Conservation (phyloP, 495 filamentous ascomycete genomes). For the Neohortaea acidophila region DNA sequence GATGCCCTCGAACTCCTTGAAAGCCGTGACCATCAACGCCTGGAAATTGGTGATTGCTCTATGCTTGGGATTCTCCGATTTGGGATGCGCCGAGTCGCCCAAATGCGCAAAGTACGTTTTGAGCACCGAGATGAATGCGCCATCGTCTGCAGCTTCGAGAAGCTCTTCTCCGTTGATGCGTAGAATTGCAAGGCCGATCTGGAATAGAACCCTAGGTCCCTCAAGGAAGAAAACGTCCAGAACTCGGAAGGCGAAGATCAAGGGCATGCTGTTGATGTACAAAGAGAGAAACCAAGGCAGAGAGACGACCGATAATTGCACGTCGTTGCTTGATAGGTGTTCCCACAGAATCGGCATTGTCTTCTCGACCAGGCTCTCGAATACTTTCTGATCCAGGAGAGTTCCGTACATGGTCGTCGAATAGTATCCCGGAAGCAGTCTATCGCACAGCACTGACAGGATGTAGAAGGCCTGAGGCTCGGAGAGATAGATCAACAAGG, state of each 20-base stretch:
- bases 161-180: conserved; percentile 97
- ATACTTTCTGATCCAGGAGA: conserved; percentile 87
- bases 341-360: conserved; percentile 99
- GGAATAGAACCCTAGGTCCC: conserved; percentile 92
- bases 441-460: conserved; percentile 80
- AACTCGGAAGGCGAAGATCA: conserved; percentile 92
- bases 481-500: conserved; percentile 93
- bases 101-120: conserved; percentile 88
- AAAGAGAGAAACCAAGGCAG: conserved; percentile 95
- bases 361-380: conserved; percentile 91
- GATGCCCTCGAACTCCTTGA: conserved; percentile 92
- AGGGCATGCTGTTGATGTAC: conserved; percentile 98
- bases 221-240: conserved; percentile 97
- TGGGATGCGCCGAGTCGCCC: conserved; percentile 90
- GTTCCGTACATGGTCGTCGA: conserved; percentile 98
- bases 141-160: conserved; percentile 88
- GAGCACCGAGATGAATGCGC: conserved; percentile 87
- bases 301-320: conserved; percentile 96
- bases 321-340: conserved; percentile 83
- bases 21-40: conserved; percentile 95
- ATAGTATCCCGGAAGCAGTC: conserved; percentile 89
- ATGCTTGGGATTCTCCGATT: conserved; percentile 82
- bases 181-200: conserved; percentile 87
- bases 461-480: conserved; percentile 92
- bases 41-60: conserved; percentile 90